A percentile compares a stretch with the other conserved stretches of the same genome.
These are phyloP conservation scores for Arachis monticola DNA, from an alignment of 331 rosid species.

Conservation along the genomic window DNA sequence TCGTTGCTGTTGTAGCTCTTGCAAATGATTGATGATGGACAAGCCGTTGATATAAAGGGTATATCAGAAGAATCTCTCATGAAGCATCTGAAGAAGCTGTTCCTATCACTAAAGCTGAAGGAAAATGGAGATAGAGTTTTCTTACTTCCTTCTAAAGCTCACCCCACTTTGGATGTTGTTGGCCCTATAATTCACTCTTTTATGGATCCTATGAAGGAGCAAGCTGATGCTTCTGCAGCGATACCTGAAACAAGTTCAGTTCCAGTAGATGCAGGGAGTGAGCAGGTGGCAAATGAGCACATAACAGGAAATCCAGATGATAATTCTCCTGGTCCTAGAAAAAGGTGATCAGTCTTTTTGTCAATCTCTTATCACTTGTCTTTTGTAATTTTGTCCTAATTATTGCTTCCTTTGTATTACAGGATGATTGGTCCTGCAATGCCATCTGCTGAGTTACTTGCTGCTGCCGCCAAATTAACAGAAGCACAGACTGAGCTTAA, in stretches of 20 bases:
- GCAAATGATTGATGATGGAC: slow-evolving; percentile 88
- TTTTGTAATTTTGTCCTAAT: not conserved
- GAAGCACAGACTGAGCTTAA: slow-evolving; percentile 87
- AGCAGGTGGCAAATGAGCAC: slow-evolving; percentile 43
- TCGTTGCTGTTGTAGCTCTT: slow-evolving; percentile 59
- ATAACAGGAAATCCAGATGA: slow-evolving; percentile 46
- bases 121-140: slow-evolving; percentile 73
- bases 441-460: slow-evolving; percentile 95
- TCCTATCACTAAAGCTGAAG: slow-evolving; percentile 67
- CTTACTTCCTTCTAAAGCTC: slow-evolving; percentile 62
- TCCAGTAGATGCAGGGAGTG: slow-evolving; percentile 40
- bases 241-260: slow-evolving; percentile 45
- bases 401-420: slow-evolving; percentile 37
- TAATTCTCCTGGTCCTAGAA: slow-evolving; percentile 58
- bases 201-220: slow-evolving; percentile 41
- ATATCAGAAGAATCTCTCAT: slow-evolving; percentile 67
- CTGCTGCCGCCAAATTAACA: slow-evolving; percentile 96
- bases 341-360: slow-evolving; percentile 50
- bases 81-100: slow-evolving; percentile 73
- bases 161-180: slow-evolving; percentile 70
- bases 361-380: slow-evolving; percentile 11
- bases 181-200: slow-evolving; percentile 58
- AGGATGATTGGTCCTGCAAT: slow-evolving; percentile 89
- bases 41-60: slow-evolving; percentile 90
- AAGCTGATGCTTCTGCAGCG: slow-evolving; percentile 35